Conservation (phyloP, 805 yeast species). For the Jamesozyma rosinii region DNA sequence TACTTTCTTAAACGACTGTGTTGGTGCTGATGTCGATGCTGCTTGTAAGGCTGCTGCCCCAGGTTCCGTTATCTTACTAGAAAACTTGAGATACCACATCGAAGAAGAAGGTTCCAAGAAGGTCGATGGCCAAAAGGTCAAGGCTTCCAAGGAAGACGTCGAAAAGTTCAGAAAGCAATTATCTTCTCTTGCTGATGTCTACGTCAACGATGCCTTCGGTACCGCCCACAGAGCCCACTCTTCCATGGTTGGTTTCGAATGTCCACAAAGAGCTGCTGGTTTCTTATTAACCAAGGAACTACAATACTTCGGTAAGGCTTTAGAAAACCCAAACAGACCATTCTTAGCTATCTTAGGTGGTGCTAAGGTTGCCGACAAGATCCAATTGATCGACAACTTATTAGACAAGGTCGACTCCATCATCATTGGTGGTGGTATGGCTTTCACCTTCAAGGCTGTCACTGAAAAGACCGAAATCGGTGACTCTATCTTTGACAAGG, state of each 20-base stretch:
- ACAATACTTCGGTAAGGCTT: constrained; percentile 93
- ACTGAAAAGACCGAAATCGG: constrained; percentile 80
- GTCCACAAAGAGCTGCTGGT: constrained; percentile 96
- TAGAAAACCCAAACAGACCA: constrained; percentile 96
- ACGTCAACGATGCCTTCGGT: constrained; percentile 97
- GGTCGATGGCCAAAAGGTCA: constrained; percentile 86
- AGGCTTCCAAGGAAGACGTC: constrained; percentile 82
- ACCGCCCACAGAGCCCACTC: constrained; percentile 99
- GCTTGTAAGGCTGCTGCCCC: constrained; percentile 63
- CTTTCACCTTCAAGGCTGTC: constrained; percentile 97
- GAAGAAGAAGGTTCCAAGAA: constrained; percentile 93
- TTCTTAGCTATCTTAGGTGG: constrained; percentile 98
- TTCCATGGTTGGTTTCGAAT: constrained; percentile 95
- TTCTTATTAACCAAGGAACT: constrained; percentile 97
- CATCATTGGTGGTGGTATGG: constrained; percentile 99
- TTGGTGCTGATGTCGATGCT: constrained; percentile 80
- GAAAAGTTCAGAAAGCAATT: constrained; percentile 80
- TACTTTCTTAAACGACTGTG: constrained; percentile 80
- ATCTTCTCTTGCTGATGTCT: constrained; percentile 90
- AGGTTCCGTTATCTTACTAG: constrained; percentile 84
- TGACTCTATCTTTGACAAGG: constrained; percentile 83
- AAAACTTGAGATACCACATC: constrained; percentile 96
- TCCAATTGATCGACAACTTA: constrained; percentile 93
- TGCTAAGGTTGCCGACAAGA: constrained; percentile 98
- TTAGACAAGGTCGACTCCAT: constrained; percentile 90